Evolutionary conservation across 1,284 basidiomycete species (phyloP).

Genomic region (Stygiomarasmius scandens): DNA sequence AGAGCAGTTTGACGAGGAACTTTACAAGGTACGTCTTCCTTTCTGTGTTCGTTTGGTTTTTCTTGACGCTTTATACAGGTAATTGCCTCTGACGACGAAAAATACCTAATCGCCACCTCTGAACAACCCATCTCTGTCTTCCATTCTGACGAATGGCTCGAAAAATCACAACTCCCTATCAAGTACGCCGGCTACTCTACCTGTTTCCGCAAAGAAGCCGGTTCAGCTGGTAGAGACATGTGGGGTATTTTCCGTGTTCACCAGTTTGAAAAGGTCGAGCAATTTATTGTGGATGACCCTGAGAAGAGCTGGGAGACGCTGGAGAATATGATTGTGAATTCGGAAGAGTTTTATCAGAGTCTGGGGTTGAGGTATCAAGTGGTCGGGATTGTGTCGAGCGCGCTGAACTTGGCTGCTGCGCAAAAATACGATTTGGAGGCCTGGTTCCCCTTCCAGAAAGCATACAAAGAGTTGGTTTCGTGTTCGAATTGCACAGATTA

Average conservation of each 20-base stretch:
- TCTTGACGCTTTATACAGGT: slow-evolving; percentile 50
- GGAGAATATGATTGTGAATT: slow-evolving; percentile 87
- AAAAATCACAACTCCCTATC: slow-evolving; percentile 89
- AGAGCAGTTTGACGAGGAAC: slow-evolving; percentile 96
- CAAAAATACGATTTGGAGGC: slow-evolving; percentile 99
- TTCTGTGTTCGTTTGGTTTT: not conserved
- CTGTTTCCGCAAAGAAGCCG: slow-evolving; percentile 99
- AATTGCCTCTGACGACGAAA: slow-evolving; percentile 90
- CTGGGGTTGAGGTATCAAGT: slow-evolving; percentile 90
- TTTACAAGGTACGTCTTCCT: slow-evolving; percentile 78
- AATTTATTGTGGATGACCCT: slow-evolving; percentile 95
- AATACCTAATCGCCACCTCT: slow-evolving; percentile 98
- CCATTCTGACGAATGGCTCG: slow-evolving; percentile 97
- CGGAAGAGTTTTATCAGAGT: slow-evolving; percentile 95
- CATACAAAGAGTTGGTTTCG: slow-evolving; percentile 93
- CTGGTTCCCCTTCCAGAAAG: slow-evolving; percentile 98
- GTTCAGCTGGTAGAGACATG: slow-evolving; percentile 95
- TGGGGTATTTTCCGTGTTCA: slow-evolving; percentile 99
- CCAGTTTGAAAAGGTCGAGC: slow-evolving; percentile 99
- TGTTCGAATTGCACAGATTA: slow-evolving; percentile 96
- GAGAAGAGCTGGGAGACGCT: slow-evolving; percentile 94
- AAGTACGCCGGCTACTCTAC: slow-evolving; percentile 86
- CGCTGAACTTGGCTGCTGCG: slow-evolving; percentile 93
- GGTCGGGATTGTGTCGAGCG: slow-evolving; percentile 95
- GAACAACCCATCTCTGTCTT: slow-evolving; percentile 98